Evolutionary conservation across 2,329 filamentous ascomycete genomes (phyloP), one percentile per base, ranked within the genome.

Genomic region (Zelopaecilomyces penicillatus): DNA sequence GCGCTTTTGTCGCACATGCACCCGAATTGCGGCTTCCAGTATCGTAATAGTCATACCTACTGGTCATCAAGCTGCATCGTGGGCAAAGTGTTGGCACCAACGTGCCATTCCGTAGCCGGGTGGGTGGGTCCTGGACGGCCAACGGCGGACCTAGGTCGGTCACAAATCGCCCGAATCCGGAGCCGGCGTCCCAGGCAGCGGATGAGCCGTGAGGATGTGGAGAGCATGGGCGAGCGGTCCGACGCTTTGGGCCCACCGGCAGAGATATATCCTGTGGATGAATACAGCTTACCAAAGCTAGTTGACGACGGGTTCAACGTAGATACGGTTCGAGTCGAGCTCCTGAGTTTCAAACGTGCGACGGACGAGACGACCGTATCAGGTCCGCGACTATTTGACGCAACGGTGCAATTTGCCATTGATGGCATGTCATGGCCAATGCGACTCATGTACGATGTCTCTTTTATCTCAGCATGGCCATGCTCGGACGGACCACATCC

Each of bases 101-200:
- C 83, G 0, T 86, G 85, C 53, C 77, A 75, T 50, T 75, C 83
- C 44, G 73, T 85, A 19, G 83, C 78, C 37, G 85, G 85, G 27
- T 89, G 85, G 85, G 69, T 88, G 34, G 85, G 85, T 0, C 85
- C 85, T 2, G 83, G 81, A 30, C 75, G 81, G 6, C 82, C 82
- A 26, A 83, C 82, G 2, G 66, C 71, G 4, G 82, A 87, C 57
- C 74, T 89, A 4, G 73, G 71, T 40, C 76, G 79, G 33, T 81
- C 80, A 2, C 82, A 88, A 61, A 85, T 86, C 49, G 82, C 83
- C 0, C 74, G 82, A 31, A 76, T 88, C 45, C 78, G 81, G 48
- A 75, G 82, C 46, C 72, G 75, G 10, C 70, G 68, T 11, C 73
- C 80, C 2, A 75, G 71, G 26, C 75, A 82, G 54, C 67, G 63